Evolutionary conservation across 768 basidiomycete genomes (phyloP), one percentile per base, ranked within the genome.

Genomic region (Leccinum disarticulatum): DNA sequence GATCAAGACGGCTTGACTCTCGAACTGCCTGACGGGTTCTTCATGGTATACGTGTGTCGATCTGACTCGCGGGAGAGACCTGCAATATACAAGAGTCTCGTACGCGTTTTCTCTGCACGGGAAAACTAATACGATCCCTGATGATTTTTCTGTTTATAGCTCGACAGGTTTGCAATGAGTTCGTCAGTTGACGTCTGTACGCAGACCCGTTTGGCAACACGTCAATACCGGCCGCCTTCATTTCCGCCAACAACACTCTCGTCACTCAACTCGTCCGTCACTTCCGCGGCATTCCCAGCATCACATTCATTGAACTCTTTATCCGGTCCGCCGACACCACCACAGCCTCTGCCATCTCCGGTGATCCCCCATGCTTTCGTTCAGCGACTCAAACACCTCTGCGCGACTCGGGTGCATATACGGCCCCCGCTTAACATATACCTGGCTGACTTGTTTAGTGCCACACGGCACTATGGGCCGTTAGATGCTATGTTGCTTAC

Each of bases 141-240:
- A 10, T 66, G 52, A 61, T 46, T n/a, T 28, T 49, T 56, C 52
- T 33, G 38, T 56, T 53, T 41, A 27, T 57, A 92, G 90, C 79
- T 93, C 14, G 90, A 93, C 69, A 83, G 81, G 66, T 93, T 93
- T 69, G 80, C 90, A 3, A 86, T 93, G 82, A 92, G 89, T 66
- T 83, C 81, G 6, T 83, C 83, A 46, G 72, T 90, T 52, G 74
- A 78, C 33, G 69, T 88, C 10, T 77, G 81, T 25, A 74, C 80
- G 41, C 72, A 74, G 10, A 74, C 77, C 30, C 72, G 73, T 22
- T 58, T 62, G 15, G 65, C 68, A 10, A 65, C 79, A 57, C 78
- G 74, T 22, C 75, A 70, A 55, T 68, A 64, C 62, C 70, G 72
- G 49, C 65, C 67, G 25, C 59, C 76, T 55, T 67, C 74, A 60